Base-by-base conservation (phyloP, 768 basidiomycete species). In the Cyclocybe cylindracea region DNA sequence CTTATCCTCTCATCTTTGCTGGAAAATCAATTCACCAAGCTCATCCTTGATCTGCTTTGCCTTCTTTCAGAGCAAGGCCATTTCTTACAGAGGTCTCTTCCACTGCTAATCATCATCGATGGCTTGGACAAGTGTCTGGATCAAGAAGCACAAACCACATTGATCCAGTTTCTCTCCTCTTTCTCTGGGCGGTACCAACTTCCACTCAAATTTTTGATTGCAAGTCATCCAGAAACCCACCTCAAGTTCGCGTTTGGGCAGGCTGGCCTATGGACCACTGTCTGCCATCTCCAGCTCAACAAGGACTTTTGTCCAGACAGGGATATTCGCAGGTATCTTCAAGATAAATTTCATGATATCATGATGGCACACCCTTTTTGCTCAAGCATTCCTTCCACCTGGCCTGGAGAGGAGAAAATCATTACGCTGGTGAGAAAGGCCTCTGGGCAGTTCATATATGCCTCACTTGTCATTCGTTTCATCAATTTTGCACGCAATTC, bases 111-210 rank as follows among this genome's bases (percentile, higher is more conserved):
- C 4, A 40, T 58, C 8, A 44, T 58, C 7, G 56, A 58, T 29
- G 53, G 53, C n/a, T 43, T 58, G 8, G 57, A 58, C 42, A 53
- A 58, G 36, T 54, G 57, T 31, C 29, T 31, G 13, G 24, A 50
- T 24, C 44, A 46, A 14, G 16, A 44, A 8, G 37, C 33, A 4
- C 50, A 56, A 35, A 33, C 7, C 5, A 16, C 35, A 14, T 33
- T 49, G 10, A n/a, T 58, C 7, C 33, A 48, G 8, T 13, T 44
- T 2, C n/a, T 58, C n/a, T 39, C 42, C 11, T 10, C 34, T 41
- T n/a, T 19, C 38, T 10, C 41, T 10, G 16, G 13, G 11, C 10
- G 14, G 18, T 7, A 36, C 14, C 9, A 24, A 24, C 24, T 55
- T 6, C 53, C 53, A 13, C 19, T 60, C 14, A 36, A 44, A 10